Evolutionary conservation across 495 filamentous ascomycete genomes (phyloP), one percentile per base, ranked within the genome.

Genomic region (Apiosordaria backusii): DNA sequence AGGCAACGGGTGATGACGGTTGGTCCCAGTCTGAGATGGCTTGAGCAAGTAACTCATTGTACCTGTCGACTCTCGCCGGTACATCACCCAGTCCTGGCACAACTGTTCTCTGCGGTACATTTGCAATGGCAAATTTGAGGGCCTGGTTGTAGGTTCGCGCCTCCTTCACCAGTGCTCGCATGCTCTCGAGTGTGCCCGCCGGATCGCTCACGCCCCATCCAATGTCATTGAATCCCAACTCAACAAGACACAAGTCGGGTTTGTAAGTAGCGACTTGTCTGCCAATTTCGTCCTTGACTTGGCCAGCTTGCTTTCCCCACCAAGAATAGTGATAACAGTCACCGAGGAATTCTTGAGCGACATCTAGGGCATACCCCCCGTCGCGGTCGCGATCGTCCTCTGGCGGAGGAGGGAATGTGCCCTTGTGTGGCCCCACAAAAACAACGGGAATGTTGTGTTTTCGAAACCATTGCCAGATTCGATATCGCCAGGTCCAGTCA

Each of bases 181-280:
- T 75, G 70, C 61, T 72, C 21, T 45, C 66, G 4, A 79, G 66
- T 0, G 64, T 65, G 1, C 65, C 61, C 1, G 50, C n/a, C 1
- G 76, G 68, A 5, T 68, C 68, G 50, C 67, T 68, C 45, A 66
- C 59, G 26, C 67, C 52, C 77, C 76, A 79, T 18, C 64, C 75
- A 18, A 79, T 61, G 57, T 79, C 77, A 65, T 79, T 79, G 62
- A 78, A 79, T 3, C 77, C 77, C 6, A 79, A 70, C 65, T 73
- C 21, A 45, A 78, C 70, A 6, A 79, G 67, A 9, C 72, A 68
- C 21, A 70, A 73, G 65, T 84, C 74, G 3, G 75, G 66, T 54
- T 75, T 74, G 64, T 81, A 78, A 50, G 65, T 70, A 25, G 77
- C 76, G 7, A 82, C 77, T 61, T 80, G 66, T 64, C 79, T 72